Conservation (phyloP, 345 rosid genomes). For the Turnera subulata region DNA sequence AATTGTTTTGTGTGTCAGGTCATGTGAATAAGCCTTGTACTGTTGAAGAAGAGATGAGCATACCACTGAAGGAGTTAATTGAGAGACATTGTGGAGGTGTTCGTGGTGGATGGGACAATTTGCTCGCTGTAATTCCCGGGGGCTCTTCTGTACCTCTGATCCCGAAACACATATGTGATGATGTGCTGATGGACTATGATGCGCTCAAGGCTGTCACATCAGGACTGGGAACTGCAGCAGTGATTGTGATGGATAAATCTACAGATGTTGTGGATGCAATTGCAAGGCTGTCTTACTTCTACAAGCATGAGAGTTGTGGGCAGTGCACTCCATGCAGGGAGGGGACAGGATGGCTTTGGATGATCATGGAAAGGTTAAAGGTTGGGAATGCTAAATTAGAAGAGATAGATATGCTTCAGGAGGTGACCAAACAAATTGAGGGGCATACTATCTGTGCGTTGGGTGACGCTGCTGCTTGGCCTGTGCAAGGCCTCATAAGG, state of each 20-base stretch:
- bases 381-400: conserved; percentile 94
- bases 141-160: conserved; percentile 92
- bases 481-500: conserved; percentile 92
- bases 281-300: conserved; percentile 93
- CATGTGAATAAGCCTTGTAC: conserved; percentile 97
- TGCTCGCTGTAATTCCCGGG: conserved; percentile 91
- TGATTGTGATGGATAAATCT: conserved; percentile 97
- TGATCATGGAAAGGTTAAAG: conserved; percentile 97
- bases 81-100: conserved; percentile 97
- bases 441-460: conserved; percentile 98
- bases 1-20: conserved; percentile 78
- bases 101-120: conserved; percentile 97
- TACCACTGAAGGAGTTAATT: conserved; percentile 82
- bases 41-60: conserved; percentile 96
- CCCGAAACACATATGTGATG: conserved; percentile 81
- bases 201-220: conserved; percentile 96
- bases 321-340: conserved; percentile 99
- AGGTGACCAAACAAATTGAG: conserved; percentile 95
- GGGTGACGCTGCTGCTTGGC: conserved; percentile 99
- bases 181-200: conserved; percentile 94
- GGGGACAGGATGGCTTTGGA: conserved; percentile 99
- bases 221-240: conserved; percentile 94
- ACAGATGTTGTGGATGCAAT: conserved; percentile 98
- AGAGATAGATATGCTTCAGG: conserved; percentile 98
- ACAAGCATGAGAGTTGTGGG: conserved; percentile 98